phyloP scores from a whole-genome alignment of 2,329 filamentous ascomycete genomes.

The Colletotrichum chlorophyti region DNA sequence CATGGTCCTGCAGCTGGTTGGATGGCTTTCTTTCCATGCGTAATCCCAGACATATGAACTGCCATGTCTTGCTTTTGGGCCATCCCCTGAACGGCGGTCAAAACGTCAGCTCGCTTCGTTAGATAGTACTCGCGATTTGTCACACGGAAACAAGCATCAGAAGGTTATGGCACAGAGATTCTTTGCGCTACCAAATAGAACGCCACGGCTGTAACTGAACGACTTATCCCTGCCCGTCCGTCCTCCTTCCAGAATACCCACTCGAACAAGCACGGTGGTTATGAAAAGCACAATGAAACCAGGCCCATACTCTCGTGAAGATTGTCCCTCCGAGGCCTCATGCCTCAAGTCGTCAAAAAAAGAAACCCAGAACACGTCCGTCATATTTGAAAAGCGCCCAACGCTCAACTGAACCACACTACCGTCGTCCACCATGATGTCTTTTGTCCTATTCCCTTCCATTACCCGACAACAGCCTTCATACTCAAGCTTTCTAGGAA shows the following conservation, averaged over 20 bases:
- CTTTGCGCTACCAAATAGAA: not conserved
- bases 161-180: not conserved
- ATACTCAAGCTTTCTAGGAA: conserved; percentile 93
- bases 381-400: not conserved
- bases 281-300: conserved; percentile 12
- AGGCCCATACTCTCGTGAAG: conserved; percentile 19
- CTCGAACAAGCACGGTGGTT: not conserved
- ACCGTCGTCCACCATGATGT: not conserved
- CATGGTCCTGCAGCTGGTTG: too few relatives aligned
- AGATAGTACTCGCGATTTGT: not conserved
- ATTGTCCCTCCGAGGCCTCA: not conserved
- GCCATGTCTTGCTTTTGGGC: too few relatives aligned
- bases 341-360: not conserved
- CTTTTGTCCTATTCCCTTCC: not conserved
- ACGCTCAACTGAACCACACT: not conserved
- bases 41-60: too few relatives aligned
- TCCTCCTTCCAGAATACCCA: too few relatives aligned
- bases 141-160: not conserved
- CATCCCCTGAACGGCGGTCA: too few relatives aligned
- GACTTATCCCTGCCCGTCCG: not conserved
- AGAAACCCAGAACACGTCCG: not conserved
- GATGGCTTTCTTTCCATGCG: too few relatives aligned
- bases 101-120: not conserved
- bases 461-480: conserved; percentile 78
- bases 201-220: not conserved